phyloP scores from a whole-genome alignment of 73 alveolate genomes.

The Durusdinium trenchii region DNA sequence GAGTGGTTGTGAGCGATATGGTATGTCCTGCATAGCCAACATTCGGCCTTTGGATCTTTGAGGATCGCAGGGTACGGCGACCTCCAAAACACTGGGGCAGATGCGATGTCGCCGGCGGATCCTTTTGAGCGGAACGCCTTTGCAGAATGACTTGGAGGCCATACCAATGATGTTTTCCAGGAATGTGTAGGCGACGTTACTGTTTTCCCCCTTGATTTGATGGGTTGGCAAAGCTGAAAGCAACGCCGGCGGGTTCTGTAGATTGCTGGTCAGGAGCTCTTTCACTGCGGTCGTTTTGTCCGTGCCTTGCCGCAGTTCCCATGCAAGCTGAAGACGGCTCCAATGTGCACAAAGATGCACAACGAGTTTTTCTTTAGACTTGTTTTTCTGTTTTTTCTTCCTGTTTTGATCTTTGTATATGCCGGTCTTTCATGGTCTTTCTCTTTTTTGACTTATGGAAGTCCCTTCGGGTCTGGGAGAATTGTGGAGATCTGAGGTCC shows the following conservation, averaged over 20 bases:
- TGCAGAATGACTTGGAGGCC: conserved; percentile 63
- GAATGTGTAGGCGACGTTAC: neutral
- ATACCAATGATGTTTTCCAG: too few species aligned
- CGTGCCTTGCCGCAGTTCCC: neutral
- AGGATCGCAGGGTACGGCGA: conserved; percentile 59
- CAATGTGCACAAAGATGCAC: too few species aligned
- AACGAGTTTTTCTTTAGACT: too few species aligned
- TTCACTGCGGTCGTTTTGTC: conserved; percentile 39
- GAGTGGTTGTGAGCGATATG: neutral
- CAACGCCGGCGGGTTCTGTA: too few species aligned
- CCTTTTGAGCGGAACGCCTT: conserved; percentile 50
- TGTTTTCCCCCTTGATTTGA: neutral
- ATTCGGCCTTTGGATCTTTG: neutral
- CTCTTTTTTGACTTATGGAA: too few species aligned
- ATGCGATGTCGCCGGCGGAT: conserved; percentile 49
- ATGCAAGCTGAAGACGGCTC: too few species aligned
- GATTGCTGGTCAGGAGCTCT: conserved; percentile 23
- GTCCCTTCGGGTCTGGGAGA: too few species aligned
- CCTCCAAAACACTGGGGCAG: conserved; percentile 34
- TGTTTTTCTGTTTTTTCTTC: too few species aligned
- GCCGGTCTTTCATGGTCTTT: too few species aligned
- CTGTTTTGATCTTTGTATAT: too few species aligned
- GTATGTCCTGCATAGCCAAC: neutral
- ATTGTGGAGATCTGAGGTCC: conserved; percentile 5
- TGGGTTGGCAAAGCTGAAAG: too few species aligned